These are phyloP conservation scores for Brassica carinata DNA, from an alignment of 345 rosid genomes.

Conservation along the genomic window DNA sequence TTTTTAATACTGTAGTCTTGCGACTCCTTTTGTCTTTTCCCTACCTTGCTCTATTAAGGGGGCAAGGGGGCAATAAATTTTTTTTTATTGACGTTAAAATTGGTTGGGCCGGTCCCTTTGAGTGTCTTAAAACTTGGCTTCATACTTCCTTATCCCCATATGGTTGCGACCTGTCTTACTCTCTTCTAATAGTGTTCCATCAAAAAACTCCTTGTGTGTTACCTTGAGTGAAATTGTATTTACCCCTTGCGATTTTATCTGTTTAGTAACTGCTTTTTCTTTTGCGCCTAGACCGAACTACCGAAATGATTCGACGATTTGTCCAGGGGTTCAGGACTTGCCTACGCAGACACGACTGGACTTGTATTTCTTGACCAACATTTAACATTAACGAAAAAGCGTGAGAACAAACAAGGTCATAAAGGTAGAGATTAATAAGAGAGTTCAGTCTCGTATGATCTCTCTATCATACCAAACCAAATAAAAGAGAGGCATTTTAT, in stretches of 20 bases:
- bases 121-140: neutral
- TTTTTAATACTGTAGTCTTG: neutral
- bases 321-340: neutral
- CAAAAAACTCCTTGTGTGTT: neutral
- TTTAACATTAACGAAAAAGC: neutral
- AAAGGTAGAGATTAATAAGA: slow-evolving; percentile 13
- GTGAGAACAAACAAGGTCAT: neutral
- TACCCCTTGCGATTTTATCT: neutral
- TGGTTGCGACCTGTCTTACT: neutral
- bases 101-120: neutral
- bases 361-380: neutral
- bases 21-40: slow-evolving; percentile 24
- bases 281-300: neutral
- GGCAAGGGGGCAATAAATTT: too few relatives aligned
- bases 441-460: slow-evolving; percentile 15
- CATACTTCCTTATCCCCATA: neutral
- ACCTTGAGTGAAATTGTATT: neutral
- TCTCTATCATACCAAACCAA: slow-evolving; percentile 12
- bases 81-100: neutral
- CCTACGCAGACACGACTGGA: neutral
- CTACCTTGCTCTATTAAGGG: slow-evolving; percentile 12
- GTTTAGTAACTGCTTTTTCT: neutral
- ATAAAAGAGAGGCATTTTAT: slow-evolving; percentile 3
- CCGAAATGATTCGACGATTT: too few relatives aligned
- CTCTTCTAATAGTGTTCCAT: neutral